phyloP scores from a whole-genome alignment of 495 filamentous ascomycete genomes.

The Daldinia grandis region DNA sequence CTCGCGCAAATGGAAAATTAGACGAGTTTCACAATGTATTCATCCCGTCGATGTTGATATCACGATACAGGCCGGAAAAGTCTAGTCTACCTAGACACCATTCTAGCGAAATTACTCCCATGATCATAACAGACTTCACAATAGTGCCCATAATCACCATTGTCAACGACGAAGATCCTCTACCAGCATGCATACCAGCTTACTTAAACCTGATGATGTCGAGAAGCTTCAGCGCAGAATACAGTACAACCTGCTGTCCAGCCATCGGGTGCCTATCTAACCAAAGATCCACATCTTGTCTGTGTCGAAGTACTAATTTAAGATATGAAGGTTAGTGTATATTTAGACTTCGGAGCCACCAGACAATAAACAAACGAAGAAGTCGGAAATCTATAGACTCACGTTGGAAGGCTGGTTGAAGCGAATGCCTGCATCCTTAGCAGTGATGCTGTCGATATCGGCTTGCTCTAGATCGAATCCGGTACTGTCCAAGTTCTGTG shows the following conservation, averaged over 20 bases:
- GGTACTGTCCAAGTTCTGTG: conserved; percentile 70
- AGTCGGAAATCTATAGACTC: conserved; percentile 41
- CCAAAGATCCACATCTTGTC: conserved; percentile 63
- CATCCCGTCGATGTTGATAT: conserved; percentile 28
- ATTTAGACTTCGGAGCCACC: conserved; percentile 43
- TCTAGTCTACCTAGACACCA: conserved; percentile 34
- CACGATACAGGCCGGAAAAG: conserved; percentile 33
- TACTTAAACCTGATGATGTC: conserved; percentile 11
- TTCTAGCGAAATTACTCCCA: conserved; percentile 38
- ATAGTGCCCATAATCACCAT: conserved; percentile 17
- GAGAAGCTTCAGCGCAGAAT: not conserved
- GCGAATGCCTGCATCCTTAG: conserved; percentile 72
- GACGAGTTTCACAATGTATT: conserved; percentile 25
- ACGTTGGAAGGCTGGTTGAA: conserved; percentile 84
- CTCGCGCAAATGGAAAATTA: conserved; percentile 35
- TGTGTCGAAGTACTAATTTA: conserved; percentile 58
- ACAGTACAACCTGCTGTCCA: conserved; percentile 4
- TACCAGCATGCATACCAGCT: conserved; percentile 16
- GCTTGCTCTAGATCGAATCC: conserved; percentile 71
- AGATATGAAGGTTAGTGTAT: conserved; percentile 26
- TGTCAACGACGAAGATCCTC: conserved; percentile 10
- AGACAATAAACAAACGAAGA: conserved; percentile 30
- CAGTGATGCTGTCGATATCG: conserved; percentile 74
- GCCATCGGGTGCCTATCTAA: conserved; percentile 40
- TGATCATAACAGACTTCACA: conserved; percentile 28